Evolutionary conservation across 1,139 yeast genomes (phyloP).

Genomic region (Debaryomyces fabryi): DNA sequence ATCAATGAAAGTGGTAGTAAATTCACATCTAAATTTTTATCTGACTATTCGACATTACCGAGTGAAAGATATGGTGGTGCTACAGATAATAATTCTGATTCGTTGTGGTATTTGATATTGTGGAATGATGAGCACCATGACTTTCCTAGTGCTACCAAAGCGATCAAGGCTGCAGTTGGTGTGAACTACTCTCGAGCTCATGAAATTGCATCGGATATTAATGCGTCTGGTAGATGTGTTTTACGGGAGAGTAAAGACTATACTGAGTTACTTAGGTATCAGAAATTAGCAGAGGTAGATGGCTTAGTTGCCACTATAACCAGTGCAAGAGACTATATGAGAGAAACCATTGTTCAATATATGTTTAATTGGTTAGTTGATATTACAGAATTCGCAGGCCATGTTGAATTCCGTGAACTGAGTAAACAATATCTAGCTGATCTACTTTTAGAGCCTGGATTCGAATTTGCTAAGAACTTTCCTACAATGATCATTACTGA

Average conservation of each 20-base stretch:
- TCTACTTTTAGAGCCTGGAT: slow-evolving; percentile 33
- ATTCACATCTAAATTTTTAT: slow-evolving; percentile 28
- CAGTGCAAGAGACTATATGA: slow-evolving; percentile 48
- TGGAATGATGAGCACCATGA: slow-evolving; percentile 81
- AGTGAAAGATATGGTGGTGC: slow-evolving; percentile 31
- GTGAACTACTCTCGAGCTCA: slow-evolving; percentile 29
- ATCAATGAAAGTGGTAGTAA: slow-evolving; percentile 22
- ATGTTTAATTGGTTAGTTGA: slow-evolving; percentile 55
- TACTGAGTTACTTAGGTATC: slow-evolving; percentile 24
- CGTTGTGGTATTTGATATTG: slow-evolving; percentile 50
- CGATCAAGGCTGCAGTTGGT: slow-evolving; percentile 41
- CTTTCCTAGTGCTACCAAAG: slow-evolving; percentile 47
- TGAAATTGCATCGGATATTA: slow-evolving; percentile 38
- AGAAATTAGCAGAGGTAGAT: slow-evolving; percentile 42
- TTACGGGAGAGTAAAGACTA: slow-evolving; percentile 24
- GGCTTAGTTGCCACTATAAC: slow-evolving; percentile 62
- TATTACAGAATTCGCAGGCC: slow-evolving; percentile 34
- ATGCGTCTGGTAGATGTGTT: slow-evolving; percentile 34
- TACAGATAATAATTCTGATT: slow-evolving; percentile 28
- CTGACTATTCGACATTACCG: slow-evolving; percentile 35
- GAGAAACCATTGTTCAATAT: slow-evolving; percentile 47
- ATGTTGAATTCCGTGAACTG: slow-evolving; percentile 27
- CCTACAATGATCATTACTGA: slow-evolving; percentile 23
- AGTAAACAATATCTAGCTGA: slow-evolving; percentile 27
- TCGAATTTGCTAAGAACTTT: slow-evolving; percentile 27